Percentiles rank a stretch among this genome's conserved stretches.
Evolutionary conservation across 495 filamentous ascomycete species (phyloP).

Genomic region (Podospora conica): DNA sequence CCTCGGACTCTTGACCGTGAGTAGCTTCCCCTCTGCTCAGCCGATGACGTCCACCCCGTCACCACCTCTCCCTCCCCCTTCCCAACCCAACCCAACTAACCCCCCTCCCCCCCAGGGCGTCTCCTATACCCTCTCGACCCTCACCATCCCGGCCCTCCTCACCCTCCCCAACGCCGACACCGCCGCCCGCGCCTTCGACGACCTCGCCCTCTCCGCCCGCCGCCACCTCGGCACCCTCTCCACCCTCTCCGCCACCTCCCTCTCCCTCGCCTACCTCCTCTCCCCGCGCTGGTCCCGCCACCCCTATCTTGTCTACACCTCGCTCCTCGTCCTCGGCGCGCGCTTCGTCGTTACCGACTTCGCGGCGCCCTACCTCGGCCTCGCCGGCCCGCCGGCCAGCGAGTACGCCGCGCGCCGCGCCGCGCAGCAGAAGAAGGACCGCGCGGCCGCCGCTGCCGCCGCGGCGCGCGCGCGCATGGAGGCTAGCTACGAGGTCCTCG

Average conservation of each 20-base stretch:
- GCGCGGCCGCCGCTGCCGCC: background rate
- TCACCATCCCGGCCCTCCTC: constrained; percentile 70
- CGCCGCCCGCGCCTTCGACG: constrained; percentile 58
- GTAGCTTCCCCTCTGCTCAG: constrained; percentile 17
- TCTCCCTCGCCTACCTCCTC: constrained; percentile 66
- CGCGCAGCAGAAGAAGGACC: constrained; percentile 17
- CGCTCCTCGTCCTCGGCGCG: constrained; percentile 50
- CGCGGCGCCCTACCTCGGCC: constrained; percentile 47
- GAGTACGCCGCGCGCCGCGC: constrained; percentile 15
- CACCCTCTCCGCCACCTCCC: constrained; percentile 52
- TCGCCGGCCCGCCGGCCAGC: constrained; percentile 22
- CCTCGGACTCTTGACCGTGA: constrained; percentile 79
- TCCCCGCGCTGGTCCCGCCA: constrained; percentile 66
- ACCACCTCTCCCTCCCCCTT: background rate
- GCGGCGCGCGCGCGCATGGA: constrained; percentile 39
- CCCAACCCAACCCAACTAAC: background rate
- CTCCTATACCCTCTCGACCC: constrained; percentile 68
- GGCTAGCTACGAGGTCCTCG: constrained; percentile 60
- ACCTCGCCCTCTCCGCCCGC: constrained; percentile 53
- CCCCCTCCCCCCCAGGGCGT: constrained; percentile 53
- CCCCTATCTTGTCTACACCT: constrained; percentile 80
- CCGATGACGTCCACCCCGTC: background rate
- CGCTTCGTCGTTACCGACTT: constrained; percentile 48
- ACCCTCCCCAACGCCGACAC: constrained; percentile 64
- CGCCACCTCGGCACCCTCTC: constrained; percentile 56